phyloP scores from a whole-genome alignment of 768 basidiomycete genomes.

The Lactarius sp. region DNA sequence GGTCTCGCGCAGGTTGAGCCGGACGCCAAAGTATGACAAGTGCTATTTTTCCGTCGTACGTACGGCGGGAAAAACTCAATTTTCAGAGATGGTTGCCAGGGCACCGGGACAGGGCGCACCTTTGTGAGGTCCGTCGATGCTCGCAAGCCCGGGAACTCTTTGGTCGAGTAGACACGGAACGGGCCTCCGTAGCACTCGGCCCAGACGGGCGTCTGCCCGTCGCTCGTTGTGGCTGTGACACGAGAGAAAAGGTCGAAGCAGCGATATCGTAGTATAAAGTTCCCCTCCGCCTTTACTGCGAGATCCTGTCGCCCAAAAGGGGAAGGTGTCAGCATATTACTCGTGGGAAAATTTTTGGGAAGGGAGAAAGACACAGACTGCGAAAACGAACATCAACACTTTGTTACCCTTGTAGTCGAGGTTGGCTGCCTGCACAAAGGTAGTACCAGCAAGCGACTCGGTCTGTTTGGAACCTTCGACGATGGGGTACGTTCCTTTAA shows the following conservation, averaged over 20 bases:
- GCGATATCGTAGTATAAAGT: conserved; percentile 62
- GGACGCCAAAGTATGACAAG: conserved; percentile 52
- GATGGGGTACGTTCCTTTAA: conserved; percentile 37
- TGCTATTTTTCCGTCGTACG: conserved; percentile 33
- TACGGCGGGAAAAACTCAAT: not conserved
- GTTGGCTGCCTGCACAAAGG: conserved; percentile 48
- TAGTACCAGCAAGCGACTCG: conserved; percentile 50
- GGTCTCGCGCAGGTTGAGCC: conserved; percentile 54
- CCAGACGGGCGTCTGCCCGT: conserved; percentile 42
- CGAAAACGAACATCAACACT: conserved; percentile 57
- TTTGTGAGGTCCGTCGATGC: conserved; percentile 66
- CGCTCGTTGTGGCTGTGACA: conserved; percentile 31
- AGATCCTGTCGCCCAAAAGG: conserved; percentile 46
- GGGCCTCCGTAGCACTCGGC: conserved; percentile 61
- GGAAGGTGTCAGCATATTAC: not conserved
- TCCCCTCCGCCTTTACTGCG: conserved; percentile 64
- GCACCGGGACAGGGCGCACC: conserved; percentile 33
- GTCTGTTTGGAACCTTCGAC: conserved; percentile 51
- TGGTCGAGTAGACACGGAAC: conserved; percentile 66
- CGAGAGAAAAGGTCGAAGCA: conserved; percentile 56
- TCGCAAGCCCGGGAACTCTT: conserved; percentile 63
- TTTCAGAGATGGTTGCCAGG: not conserved
- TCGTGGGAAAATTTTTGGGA: not conserved
- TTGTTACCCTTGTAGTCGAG: conserved; percentile 56
- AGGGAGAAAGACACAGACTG: conserved; percentile 39